Base-by-base conservation (phyloP, 2,329 filamentous ascomycete species). In the Beauveria brongniartii region DNA sequence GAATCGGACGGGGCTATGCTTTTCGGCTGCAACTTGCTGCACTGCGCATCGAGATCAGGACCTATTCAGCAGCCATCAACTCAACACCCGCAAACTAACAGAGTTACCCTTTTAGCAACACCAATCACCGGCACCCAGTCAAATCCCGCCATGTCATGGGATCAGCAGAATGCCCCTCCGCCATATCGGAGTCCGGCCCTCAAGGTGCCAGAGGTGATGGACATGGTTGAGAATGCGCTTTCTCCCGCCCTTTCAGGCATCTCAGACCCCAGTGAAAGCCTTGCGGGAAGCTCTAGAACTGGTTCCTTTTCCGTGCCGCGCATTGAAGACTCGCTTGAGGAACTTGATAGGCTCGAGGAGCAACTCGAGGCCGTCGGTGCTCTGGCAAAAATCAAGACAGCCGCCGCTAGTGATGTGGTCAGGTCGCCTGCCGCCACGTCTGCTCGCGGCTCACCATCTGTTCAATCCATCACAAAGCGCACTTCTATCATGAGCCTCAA, bases 281-380 rank as follows among this genome's bases (percentile, higher is more conserved):
- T 75, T 63, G 67, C 72, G 14, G 65, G 63, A n/a, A 71, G 70
- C 20, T 71, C 72, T 26, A 65, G 66, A 30, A 58, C 68, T 6
- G 71, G 68, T 0, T 74, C 71, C 6, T 70, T 67, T 63, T 74
- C 66, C 1, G 72, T 75, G 14, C 73, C 78, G 28, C 80, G 82
- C 20, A 87, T 87, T 55, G 85, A 87, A 67, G 84, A 87, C 68
- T 86, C 84, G 1, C 73, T 87, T 9, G 84, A 85, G 68, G 83
- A 83, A 64, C 74, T 87, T 22, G 85, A 87, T 67, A 75, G 77
- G 63, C 75, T 87, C 18, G 83, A 87, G 65, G 84, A 87, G 37
- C 77, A 85, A 55, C 75, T 87, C 10, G 84, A 87, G 65, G 81
- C 78, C 2, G 74, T 85, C 40, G 67, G 71, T 59, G 71, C 72